Conservation (phyloP, 2,329 filamentous ascomycete genomes). For the Diaporthe destruens region DNA sequence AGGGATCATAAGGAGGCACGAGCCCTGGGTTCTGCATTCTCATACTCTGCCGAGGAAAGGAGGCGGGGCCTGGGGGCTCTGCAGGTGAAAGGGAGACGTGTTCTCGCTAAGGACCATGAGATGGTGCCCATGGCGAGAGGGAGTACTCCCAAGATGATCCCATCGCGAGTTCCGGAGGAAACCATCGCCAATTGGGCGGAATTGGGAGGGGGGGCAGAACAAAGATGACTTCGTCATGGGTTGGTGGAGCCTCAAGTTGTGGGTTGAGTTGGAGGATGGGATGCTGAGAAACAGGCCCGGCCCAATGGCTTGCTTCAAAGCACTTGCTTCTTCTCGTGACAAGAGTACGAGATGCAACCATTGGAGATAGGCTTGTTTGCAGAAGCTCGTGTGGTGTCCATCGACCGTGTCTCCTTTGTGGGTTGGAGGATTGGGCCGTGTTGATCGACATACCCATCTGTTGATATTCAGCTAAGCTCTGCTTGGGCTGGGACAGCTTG, state of each 20-base stretch:
- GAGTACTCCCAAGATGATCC: background rate
- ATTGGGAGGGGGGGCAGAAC: background rate
- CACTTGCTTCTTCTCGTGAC: constrained; percentile 16
- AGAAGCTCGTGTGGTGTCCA: background rate
- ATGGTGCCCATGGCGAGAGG: background rate
- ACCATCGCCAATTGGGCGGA: background rate
- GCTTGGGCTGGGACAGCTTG: constrained; percentile 97
- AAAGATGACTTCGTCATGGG: background rate
- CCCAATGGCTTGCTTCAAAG: constrained; percentile 4
- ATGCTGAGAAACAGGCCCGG: background rate
- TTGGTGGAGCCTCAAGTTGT: background rate
- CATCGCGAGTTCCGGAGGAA: background rate
- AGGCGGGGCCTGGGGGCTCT: background rate
- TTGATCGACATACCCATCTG: constrained; percentile 80
- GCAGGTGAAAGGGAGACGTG: background rate
- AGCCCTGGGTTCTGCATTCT: background rate
- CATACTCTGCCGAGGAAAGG: background rate
- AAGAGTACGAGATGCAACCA: background rate
- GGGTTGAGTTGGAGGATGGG: background rate
- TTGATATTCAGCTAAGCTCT: constrained; percentile 94
- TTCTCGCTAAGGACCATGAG: background rate
- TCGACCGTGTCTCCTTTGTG: background rate
- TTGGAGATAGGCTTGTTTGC: background rate
- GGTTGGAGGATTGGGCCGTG: background rate
- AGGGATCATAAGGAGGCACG: background rate